phyloP scores from a whole-genome alignment of 768 basidiomycete genomes.

The Suillus hirtellus region DNA sequence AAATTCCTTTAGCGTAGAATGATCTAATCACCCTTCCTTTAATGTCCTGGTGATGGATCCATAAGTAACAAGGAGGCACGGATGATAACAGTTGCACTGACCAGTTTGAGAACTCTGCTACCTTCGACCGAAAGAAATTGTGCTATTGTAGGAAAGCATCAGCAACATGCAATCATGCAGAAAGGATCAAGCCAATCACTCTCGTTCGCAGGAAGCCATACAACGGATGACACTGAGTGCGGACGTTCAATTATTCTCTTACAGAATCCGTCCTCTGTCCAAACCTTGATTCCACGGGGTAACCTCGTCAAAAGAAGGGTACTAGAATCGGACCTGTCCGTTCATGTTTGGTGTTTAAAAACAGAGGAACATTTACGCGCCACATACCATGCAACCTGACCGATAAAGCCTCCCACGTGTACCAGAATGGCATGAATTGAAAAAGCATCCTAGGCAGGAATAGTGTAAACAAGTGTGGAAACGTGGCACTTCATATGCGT shows the following conservation, averaged over 20 bases:
- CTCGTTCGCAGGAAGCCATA: conserved; percentile 52
- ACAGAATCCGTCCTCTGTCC: conserved; percentile 58
- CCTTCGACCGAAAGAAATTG: conserved; percentile 55
- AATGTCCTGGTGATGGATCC: conserved; percentile 39
- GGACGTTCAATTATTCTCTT: conserved; percentile 50
- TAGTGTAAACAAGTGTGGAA: conserved; percentile 16
- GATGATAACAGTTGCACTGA: conserved; percentile 22
- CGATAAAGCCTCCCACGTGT: conserved; percentile 53
- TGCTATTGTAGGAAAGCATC: conserved; percentile 19
- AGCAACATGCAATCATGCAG: conserved; percentile 15
- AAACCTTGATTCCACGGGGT: conserved; percentile 50
- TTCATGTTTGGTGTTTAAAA: conserved; percentile 10
- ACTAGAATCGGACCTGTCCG: conserved; percentile 47
- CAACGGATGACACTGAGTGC: conserved; percentile 46
- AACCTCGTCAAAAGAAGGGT: conserved; percentile 46
- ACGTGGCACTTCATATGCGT: conserved; percentile 19
- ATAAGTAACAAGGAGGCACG: conserved; percentile 13
- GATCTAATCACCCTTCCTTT: conserved; percentile 37
- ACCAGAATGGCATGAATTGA: conserved; percentile 48
- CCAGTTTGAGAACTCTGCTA: conserved; percentile 47
- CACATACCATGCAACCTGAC: conserved; percentile 52
- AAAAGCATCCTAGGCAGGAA: conserved; percentile 39
- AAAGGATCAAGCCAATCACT: conserved; percentile 30
- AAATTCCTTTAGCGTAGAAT: neutral
- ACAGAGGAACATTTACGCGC: neutral